Conservation (phyloP, 768 basidiomycete species). For the Harrya chromipes region DNA sequence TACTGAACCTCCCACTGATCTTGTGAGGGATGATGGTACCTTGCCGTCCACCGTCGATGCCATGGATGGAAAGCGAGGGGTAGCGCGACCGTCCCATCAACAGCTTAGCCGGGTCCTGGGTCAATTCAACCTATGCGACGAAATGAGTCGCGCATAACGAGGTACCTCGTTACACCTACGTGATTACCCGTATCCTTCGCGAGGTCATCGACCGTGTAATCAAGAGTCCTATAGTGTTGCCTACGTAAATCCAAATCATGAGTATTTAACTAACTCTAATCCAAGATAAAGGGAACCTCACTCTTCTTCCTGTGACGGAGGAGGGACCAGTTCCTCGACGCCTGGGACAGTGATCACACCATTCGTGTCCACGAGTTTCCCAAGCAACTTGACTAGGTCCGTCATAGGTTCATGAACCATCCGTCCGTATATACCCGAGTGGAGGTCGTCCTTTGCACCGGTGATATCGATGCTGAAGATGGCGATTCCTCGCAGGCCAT, state of each 20-base stretch:
- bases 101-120: constrained; percentile 45
- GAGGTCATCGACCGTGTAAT: not conserved
- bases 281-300: not conserved
- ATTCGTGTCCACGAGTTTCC: constrained; percentile 67
- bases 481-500: constrained; percentile 78
- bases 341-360: constrained; percentile 84
- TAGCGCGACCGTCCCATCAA: constrained; percentile 65
- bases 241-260: constrained; percentile 1
- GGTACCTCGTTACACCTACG: not conserved
- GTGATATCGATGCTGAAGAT: constrained; percentile 78
- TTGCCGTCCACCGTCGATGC: constrained; percentile 60
- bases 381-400: constrained; percentile 72
- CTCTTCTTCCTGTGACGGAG: constrained; percentile 51
- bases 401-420: constrained; percentile 88
- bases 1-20: constrained; percentile 57
- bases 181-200: not conserved
- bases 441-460: constrained; percentile 81
- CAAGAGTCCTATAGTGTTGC: not conserved
- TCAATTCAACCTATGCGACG: constrained; percentile 36
- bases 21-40: constrained; percentile 59
- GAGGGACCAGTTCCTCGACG: constrained; percentile 73
- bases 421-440: constrained; percentile 81
- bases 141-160: constrained; percentile 31
- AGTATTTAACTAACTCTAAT: not conserved
- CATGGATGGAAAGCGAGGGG: constrained; percentile 60